A percentile compares a stretch with the other conserved stretches of the same genome.
These are phyloP conservation scores for Prunus yedoensis DNA, from an alignment of 331 rosid species.

Conservation along the genomic window DNA sequence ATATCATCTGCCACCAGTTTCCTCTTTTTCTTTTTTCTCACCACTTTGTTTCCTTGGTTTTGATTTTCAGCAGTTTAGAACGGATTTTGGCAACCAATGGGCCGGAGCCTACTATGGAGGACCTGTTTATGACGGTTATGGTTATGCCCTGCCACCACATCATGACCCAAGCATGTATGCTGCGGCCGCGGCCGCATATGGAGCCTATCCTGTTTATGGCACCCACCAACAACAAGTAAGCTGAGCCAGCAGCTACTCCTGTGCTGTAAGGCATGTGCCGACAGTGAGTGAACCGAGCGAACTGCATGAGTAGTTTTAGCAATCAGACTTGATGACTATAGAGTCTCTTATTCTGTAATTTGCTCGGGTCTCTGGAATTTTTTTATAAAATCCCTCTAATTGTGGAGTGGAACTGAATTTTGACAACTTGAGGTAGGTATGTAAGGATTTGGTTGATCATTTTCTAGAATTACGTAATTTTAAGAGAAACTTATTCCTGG, in stretches of 20 bases:
- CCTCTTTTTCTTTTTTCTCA: neutral
- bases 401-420: slow-evolving; percentile 49
- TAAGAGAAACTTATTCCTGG: slow-evolving; percentile 30
- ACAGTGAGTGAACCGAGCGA: slow-evolving; percentile 1
- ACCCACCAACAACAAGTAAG: slow-evolving; percentile 93
- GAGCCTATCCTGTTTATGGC: slow-evolving; percentile 75
- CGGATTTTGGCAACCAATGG: slow-evolving; percentile 73
- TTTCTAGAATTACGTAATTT: slow-evolving; percentile 40
- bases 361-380: slow-evolving; percentile 32
- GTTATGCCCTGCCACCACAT: slow-evolving; percentile 66
- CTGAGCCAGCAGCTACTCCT: slow-evolving; percentile 33
- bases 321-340: slow-evolving; percentile 28
- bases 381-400: slow-evolving; percentile 31
- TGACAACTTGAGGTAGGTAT: slow-evolving; percentile 42
- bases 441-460: slow-evolving; percentile 55
- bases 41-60: slow-evolving; percentile 12
- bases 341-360: slow-evolving; percentile 29
- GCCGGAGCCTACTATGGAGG: slow-evolving; percentile 79
- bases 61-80: slow-evolving; percentile 55
- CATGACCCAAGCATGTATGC: slow-evolving; percentile 80
- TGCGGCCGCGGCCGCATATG: slow-evolving; percentile 59
- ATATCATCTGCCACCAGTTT: neutral
- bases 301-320: slow-evolving; percentile 28
- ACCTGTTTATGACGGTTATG: slow-evolving; percentile 77
- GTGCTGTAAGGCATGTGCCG: slow-evolving; percentile 1